Conservation (phyloP, 768 basidiomycete genomes). For the Obba rivulosa region DNA sequence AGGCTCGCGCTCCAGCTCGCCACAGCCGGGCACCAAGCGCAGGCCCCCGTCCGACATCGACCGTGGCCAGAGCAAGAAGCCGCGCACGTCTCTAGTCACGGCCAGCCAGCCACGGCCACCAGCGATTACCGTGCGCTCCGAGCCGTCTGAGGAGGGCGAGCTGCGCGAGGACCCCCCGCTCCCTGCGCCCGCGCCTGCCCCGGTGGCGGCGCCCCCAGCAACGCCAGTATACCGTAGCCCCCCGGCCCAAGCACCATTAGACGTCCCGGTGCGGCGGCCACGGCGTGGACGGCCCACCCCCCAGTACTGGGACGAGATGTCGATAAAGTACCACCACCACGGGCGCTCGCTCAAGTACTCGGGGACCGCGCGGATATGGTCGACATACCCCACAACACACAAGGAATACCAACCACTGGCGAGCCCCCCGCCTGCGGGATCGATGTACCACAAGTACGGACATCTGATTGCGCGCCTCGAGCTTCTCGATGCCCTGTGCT, state of each 20-base stretch:
- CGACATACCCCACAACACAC: conserved; percentile 60
- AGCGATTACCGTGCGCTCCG: conserved; percentile 27
- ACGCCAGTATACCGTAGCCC: not conserved
- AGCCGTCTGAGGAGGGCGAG: conserved; percentile 43
- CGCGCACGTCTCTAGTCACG: conserved; percentile 26
- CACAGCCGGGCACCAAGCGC: conserved; percentile 33
- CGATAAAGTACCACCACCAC: conserved; percentile 63
- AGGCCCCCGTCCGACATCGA: conserved; percentile 27
- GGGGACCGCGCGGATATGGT: conserved; percentile 74
- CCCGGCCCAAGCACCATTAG: conserved; percentile 4
- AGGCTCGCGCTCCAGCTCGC: conserved; percentile 38
- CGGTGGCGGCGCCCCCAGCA: not conserved
- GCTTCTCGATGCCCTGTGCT: conserved; percentile 74
- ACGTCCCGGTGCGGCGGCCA: conserved; percentile 61
- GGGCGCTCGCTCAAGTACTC: conserved; percentile 81
- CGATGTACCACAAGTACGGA: conserved; percentile 70
- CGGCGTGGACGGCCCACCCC: conserved; percentile 41
- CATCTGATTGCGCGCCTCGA: conserved; percentile 74
- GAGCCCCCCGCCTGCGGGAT: conserved; percentile 59
- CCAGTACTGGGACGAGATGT: conserved; percentile 54
- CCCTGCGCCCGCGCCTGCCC: conserved; percentile 12
- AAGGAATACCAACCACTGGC: conserved; percentile 59
- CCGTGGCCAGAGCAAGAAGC: conserved; percentile 24
- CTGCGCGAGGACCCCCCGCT: conserved; percentile 34
- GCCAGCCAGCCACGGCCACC: conserved; percentile 20